Conservation (phyloP, 495 filamentous ascomycete species). For the Friedmanniomyces simplex region DNA sequence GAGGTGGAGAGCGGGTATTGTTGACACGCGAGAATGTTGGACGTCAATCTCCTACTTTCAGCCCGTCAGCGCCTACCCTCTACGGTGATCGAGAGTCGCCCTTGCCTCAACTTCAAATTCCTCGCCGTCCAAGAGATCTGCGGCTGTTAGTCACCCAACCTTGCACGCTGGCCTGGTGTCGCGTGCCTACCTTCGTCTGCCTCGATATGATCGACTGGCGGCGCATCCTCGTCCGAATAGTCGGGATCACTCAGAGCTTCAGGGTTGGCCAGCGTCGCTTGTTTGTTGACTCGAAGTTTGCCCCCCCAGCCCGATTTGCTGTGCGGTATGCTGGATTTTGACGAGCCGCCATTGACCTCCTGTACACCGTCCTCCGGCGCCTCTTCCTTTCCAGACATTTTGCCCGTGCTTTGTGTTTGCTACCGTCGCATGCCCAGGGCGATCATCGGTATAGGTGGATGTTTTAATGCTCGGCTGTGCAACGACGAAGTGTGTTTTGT, state of each 20-base stretch:
- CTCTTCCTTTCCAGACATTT: too few species aligned
- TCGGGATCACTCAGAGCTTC: slow-evolving; percentile 73
- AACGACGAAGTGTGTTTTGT: too few species aligned
- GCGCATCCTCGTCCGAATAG: slow-evolving; percentile 73
- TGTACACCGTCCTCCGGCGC: background rate
- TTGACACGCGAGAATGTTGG: slow-evolving; percentile 71
- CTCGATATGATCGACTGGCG: slow-evolving; percentile 61
- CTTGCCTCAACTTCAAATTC: slow-evolving; percentile 48
- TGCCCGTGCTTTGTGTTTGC: too few species aligned
- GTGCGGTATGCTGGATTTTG: slow-evolving; percentile 15
- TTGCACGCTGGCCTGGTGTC: background rate
- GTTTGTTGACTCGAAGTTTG: slow-evolving; percentile 66
- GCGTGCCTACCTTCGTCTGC: slow-evolving; percentile 62
- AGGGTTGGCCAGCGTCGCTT: slow-evolving; percentile 56
- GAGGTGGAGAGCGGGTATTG: slow-evolving; percentile 65
- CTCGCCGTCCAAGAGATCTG: slow-evolving; percentile 59
- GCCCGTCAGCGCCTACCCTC: background rate
- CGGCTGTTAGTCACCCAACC: slow-evolving; percentile 4
- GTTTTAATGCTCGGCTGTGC: too few species aligned
- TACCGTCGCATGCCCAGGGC: too few species aligned
- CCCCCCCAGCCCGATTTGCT: slow-evolving; percentile 68
- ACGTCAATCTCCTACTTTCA: slow-evolving; percentile 68
- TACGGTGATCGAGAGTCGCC: background rate
- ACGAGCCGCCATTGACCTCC: background rate
- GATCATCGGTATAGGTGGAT: too few species aligned